Evolutionary conservation across 768 basidiomycete species (phyloP), one percentile per base, ranked within the genome.

Genomic region (Mycena kentingensis): DNA sequence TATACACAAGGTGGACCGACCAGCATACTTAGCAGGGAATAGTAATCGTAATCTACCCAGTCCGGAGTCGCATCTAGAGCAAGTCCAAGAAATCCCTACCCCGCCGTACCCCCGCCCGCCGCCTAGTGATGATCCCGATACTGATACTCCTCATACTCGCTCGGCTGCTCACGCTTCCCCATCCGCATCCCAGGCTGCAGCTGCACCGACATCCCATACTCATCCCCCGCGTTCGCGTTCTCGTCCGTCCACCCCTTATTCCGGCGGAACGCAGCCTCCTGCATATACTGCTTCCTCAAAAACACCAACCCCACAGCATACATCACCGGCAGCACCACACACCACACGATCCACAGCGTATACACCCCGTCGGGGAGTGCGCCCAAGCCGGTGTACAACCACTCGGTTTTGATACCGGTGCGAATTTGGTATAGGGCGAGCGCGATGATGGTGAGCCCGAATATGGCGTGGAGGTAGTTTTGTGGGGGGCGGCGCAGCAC

Each of bases 391-490:
- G 77, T 79, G 16, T 66, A 67, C 0, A 73, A 69, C 83, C 83
- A 86, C 62, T 85, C 82, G 6, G 48, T 42, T 26, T 68, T 65
- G 62, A 71, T 80, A 3, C 81, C 81, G 16, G 66, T 67, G 39
- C 74, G 67, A 15, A 79, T 78, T 64, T 83, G 79, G 55, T 74
- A 81, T 38, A 79, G 67, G 22, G 79, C 72, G 10, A 82, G 66
- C 6, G 62, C 77, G 46, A 85, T 74, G 43, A 80, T 75, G 10
- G 71, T 41, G 26, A 85, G 60, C 0, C 84, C 85, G 1, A 84
- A 49, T 13, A 80, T 51, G 12, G 80, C 83, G 59, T 87, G 84
- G 24, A 77, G 26, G 62, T 82, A 85, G 61, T 87, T 84, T 55
- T 77, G 83, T 38, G 72, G 64, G 7, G 77, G 83, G 25, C 78